phyloP scores from a whole-genome alignment of 768 basidiomycete species.

The Leccinum imitatum region DNA sequence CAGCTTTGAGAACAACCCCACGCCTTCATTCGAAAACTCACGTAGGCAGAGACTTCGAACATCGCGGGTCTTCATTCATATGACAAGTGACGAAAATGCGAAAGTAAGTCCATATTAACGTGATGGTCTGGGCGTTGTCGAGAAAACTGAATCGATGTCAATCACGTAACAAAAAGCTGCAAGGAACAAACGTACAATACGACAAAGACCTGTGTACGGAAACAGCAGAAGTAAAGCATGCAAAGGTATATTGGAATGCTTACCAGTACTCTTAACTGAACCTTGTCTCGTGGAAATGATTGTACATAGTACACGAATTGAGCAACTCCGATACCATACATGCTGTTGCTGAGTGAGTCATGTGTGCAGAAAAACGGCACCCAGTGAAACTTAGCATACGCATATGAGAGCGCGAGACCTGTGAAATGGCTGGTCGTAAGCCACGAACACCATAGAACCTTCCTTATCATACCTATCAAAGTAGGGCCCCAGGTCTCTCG shows the following conservation, averaged over 20 bases:
- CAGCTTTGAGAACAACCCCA: not conserved
- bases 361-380: not conserved
- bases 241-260: not conserved
- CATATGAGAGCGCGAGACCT: conserved; percentile 16
- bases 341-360: not conserved
- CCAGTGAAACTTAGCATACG: conserved; percentile 8
- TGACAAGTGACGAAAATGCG: conserved; percentile 13
- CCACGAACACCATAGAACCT: too few species aligned
- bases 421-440: conserved; percentile 5
- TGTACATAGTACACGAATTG: conserved; percentile 10
- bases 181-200: conserved; percentile 10
- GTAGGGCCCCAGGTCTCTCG: conserved; percentile 14
- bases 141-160: conserved; percentile 10
- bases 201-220: conserved; percentile 6
- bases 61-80: not conserved
- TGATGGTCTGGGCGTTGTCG: conserved; percentile 4
- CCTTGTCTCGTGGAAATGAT: conserved; percentile 17
- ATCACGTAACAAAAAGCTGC: not conserved
- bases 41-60: conserved; percentile 4
- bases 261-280: conserved; percentile 14
- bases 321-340: not conserved
- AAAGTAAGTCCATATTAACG: not conserved
- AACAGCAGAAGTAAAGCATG: not conserved
- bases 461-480: conserved; percentile 15
- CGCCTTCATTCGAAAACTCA: conserved; percentile 3